These are phyloP conservation scores for Lipomyces mesembrius DNA, from an alignment of 805 yeast species.

Conservation along the genomic window DNA sequence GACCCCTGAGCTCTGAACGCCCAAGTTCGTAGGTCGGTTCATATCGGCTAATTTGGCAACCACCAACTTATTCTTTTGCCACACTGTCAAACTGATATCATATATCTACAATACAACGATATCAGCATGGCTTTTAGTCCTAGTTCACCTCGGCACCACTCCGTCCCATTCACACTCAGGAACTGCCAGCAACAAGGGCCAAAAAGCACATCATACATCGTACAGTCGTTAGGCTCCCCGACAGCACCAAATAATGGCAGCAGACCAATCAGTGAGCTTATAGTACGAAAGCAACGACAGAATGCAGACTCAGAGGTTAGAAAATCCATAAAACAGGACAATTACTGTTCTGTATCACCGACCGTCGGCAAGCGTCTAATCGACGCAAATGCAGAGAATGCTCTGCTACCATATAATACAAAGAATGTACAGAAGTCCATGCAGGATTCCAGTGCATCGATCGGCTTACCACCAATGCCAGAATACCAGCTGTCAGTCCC, in stretches of 20 bases:
- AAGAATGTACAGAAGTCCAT: not conserved
- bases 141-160: slow-evolving; percentile 1
- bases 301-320: not conserved
- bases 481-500: not conserved
- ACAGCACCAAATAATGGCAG: not conserved
- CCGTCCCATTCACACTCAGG: slow-evolving; percentile 9
- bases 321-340: not conserved
- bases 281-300: not conserved
- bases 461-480: not conserved
- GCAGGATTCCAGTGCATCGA: not conserved
- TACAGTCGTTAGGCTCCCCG: not conserved
- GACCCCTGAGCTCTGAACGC: not conserved
- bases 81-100: not conserved
- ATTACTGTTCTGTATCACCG: not conserved
- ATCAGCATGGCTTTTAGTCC: slow-evolving; percentile 5
- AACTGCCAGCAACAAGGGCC: not conserved
- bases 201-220: not conserved
- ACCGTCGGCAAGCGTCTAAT: not conserved
- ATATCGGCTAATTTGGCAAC: not conserved
- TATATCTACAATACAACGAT: not conserved
- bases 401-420: not conserved
- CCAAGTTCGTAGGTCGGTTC: not conserved
- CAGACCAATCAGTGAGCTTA: not conserved
- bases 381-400: slow-evolving; percentile 2
- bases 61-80: not conserved